Percentiles rank a stretch among this genome's conserved stretches.
phyloP scores from a whole-genome alignment of 202 grass and related monocot species.

The Setaria viridis region DNA sequence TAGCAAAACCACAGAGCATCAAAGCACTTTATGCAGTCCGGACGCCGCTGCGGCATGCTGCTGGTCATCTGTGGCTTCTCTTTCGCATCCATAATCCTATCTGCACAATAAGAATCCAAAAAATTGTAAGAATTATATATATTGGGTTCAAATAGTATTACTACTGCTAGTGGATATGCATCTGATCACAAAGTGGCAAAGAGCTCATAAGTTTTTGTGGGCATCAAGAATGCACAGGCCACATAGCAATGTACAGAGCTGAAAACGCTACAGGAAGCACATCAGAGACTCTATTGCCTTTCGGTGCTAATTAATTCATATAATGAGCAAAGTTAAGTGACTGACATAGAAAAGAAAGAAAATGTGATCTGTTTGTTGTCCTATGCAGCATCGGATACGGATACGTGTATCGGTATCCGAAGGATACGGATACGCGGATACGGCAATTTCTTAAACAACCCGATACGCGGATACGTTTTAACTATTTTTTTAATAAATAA shows the following conservation, averaged over 20 bases:
- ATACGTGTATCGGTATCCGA: too few species aligned
- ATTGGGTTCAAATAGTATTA: neutral
- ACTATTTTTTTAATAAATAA: too few species aligned
- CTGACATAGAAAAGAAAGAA: neutral
- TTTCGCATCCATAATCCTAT: slow-evolving; percentile 21
- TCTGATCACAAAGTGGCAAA: neutral
- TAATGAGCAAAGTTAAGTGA: neutral
- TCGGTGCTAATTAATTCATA: neutral
- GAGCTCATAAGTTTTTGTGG: neutral
- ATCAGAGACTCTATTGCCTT: slow-evolving; percentile 27
- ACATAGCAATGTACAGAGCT: slow-evolving; percentile 41
- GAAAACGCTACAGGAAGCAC: slow-evolving; percentile 44
- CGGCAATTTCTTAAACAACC: too few species aligned
- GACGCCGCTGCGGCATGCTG: neutral
- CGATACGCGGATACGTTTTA: too few species aligned
- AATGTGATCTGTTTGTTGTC: neutral
- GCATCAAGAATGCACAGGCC: slow-evolving; percentile 37
- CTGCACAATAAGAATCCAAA: slow-evolving; percentile 13
- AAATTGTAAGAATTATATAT: neutral
- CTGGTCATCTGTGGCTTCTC: neutral
- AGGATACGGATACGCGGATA: too few species aligned
- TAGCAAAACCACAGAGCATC: slow-evolving; percentile 93
- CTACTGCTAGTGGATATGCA: neutral
- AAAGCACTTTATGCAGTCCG: slow-evolving; percentile 84
- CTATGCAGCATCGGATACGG: too few species aligned